Percentiles rank a stretch among this genome's conserved stretches.
Conservation (phyloP, 495 filamentous ascomycete genomes). For the Aspergillus sclerotioniger region DNA sequence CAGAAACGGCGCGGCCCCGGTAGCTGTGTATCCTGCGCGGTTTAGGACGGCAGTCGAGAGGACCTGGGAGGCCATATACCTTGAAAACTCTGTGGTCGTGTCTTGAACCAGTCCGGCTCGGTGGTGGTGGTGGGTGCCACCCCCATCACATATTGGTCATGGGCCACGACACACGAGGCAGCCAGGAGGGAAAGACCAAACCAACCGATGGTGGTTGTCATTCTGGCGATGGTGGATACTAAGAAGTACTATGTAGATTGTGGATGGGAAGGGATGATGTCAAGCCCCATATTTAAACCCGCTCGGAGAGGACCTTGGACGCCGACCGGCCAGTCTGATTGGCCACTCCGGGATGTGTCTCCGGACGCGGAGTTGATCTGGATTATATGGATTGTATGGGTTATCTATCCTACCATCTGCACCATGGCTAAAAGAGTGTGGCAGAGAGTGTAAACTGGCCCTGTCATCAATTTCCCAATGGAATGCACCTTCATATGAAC, state of each 20-base stretch:
- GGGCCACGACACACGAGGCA: not conserved
- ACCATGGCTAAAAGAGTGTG: too few relatives aligned
- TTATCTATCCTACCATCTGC: too few relatives aligned
- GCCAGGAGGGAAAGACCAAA: not conserved
- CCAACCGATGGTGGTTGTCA: not conserved
- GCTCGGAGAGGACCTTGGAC: not conserved
- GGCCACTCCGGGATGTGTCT: too few relatives aligned
- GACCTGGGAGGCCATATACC: not conserved
- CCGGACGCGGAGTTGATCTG: too few relatives aligned
- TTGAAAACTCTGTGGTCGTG: conserved; percentile 7
- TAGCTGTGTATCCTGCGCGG: conserved; percentile 3
- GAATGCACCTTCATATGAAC: too few relatives aligned
- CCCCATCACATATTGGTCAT: not conserved
- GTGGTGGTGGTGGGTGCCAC: not conserved
- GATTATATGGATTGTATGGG: too few relatives aligned
- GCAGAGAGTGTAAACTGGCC: too few relatives aligned
- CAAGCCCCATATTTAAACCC: not conserved
- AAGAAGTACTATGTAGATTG: not conserved
- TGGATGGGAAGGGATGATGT: not conserved
- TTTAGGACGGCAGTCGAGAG: not conserved
- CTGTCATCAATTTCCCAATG: too few relatives aligned
- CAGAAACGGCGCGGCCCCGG: conserved; percentile 5
- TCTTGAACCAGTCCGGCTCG: conserved; percentile 9
- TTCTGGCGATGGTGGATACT: not conserved
- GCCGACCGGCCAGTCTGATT: not conserved